Evolutionary conservation across 23 red algal genomes (phyloP).

Genomic region (Gracilaria gracilis): DNA sequence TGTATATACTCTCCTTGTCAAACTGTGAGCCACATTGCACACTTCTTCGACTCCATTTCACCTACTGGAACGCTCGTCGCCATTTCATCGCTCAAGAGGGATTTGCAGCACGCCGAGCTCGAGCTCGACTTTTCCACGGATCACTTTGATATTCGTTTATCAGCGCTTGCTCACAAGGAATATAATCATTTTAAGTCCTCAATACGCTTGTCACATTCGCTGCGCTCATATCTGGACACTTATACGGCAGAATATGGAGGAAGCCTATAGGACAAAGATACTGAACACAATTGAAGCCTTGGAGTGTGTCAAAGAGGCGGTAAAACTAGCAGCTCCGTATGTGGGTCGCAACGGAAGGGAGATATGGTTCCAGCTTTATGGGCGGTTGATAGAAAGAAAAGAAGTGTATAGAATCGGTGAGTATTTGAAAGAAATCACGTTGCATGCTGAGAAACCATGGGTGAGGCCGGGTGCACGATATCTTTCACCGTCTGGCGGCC

Average conservation of each 20-base stretch:
- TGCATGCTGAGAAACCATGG: too few species aligned
- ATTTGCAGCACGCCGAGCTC: neutral
- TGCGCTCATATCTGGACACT: conserved; percentile 39
- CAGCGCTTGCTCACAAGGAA: neutral
- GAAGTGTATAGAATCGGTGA: too few species aligned
- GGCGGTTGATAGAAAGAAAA: too few species aligned
- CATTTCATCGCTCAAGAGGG: conserved; percentile 31
- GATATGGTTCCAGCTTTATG: too few species aligned
- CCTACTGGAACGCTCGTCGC: conserved; percentile 20
- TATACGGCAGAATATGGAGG: conserved; percentile 5
- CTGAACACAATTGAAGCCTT: too few species aligned
- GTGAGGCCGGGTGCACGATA: too few species aligned
- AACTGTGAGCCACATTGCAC: neutral
- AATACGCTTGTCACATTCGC: conserved; percentile 25
- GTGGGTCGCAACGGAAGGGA: too few species aligned
- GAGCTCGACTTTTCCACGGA: conserved; percentile 9
- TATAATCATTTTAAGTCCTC: conserved; percentile 8
- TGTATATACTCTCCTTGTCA: conserved; percentile 26
- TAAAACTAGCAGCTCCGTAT: too few species aligned
- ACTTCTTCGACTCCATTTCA: neutral
- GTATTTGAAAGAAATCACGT: too few species aligned
- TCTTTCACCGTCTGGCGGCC: too few species aligned
- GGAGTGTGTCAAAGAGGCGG: too few species aligned
- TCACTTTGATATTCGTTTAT: conserved; percentile 34
- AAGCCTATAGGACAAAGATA: too few species aligned